Base-by-base conservation (phyloP, 2,329 filamentous ascomycete genomes). In the Incumbomyces lentus region DNA sequence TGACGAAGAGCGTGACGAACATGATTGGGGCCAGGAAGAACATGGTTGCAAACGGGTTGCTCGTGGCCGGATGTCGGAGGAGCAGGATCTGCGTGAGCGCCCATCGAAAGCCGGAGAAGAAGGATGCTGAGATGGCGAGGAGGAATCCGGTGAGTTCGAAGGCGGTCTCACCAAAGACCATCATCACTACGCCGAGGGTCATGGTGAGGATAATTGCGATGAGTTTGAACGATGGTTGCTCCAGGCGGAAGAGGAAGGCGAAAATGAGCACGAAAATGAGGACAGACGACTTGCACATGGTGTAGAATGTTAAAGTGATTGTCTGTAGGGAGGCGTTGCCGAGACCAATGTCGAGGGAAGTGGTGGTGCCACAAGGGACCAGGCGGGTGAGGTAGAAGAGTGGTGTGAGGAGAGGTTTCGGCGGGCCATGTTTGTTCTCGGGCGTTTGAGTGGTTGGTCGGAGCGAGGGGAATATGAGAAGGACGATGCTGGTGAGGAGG, bases 261-360 rank as follows among this genome's bases (percentile, higher is more conserved):
- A 98, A 98, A 40, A 95, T 66, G 17, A 98, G 81, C 46, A 98
- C 92, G 62, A 96, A 98, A 37, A 86, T 89, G 17, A 98, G 77
- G 13, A 90, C 86, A 8, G 89, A 95, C 5, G 90, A 96, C 75
- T 98, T 98, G 69, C 92, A 96, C 92, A 98, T 96, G 49, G 92
- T 98, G 67, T 95, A 94, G 64, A 98, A 98, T 8, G 90, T 95
- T 55, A 98, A 78, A 35, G 86, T 89, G 58, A 98, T 96, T 64
- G 93, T 95, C 65, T 90, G 92, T 58, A 98, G 73, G 44, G 87
- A 94, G 65, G 87, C 95, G 62, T 98, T 98, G 53, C 92, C 92
- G 49, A 98, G 69, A 12, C 92, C 92, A 65, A 98, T 95, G 63
- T 98, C 92, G 49, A 98, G 75, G 11, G 90, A 92, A 1, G 92